A percentile compares a stretch with the other conserved stretches of the same genome.
Conservation (phyloP, 1,284 basidiomycete species). For the Stygiomarasmius scandens region DNA sequence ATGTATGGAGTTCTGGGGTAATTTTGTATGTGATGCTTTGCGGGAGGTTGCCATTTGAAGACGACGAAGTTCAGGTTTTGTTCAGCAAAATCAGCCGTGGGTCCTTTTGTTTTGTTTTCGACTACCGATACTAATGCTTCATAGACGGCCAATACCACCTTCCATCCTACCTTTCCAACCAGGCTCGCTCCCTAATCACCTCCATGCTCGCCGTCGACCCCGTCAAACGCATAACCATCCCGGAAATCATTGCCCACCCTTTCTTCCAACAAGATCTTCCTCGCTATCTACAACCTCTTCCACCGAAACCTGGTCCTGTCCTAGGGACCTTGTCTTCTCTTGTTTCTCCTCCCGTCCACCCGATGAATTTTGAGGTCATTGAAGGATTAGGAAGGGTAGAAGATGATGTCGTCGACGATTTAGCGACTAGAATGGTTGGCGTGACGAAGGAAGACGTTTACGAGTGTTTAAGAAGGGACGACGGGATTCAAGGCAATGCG, state of each 20-base stretch:
- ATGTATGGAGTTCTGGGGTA: slow-evolving; percentile 97
- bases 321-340: slow-evolving; percentile 72
- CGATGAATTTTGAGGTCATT: slow-evolving; percentile 75
- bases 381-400: slow-evolving; percentile 89
- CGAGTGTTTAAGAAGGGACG: slow-evolving; percentile 81
- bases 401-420: slow-evolving; percentile 85
- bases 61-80: slow-evolving; percentile 88
- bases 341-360: slow-evolving; percentile 55
- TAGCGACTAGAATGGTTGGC: slow-evolving; percentile 75
- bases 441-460: slow-evolving; percentile 85
- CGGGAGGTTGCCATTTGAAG: slow-evolving; percentile 91
- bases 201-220: slow-evolving; percentile 92
- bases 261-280: slow-evolving; percentile 89
- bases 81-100: slow-evolving; percentile 92
- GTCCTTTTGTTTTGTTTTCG: slow-evolving; percentile 22
- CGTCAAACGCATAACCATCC: slow-evolving; percentile 88
- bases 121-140: slow-evolving; percentile 2
- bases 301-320: slow-evolving; percentile 78
- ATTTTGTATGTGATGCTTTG: slow-evolving; percentile 96
- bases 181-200: slow-evolving; percentile 78
- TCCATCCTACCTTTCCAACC: slow-evolving; percentile 75
- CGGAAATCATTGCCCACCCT: slow-evolving; percentile 86
- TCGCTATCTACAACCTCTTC: slow-evolving; percentile 84
- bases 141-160: slow-evolving; percentile 85
- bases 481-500: slow-evolving; percentile 86